Evolutionary conservation across 2,329 filamentous ascomycete species (phyloP).

Genomic region (Reticulascus tulasneorum): DNA sequence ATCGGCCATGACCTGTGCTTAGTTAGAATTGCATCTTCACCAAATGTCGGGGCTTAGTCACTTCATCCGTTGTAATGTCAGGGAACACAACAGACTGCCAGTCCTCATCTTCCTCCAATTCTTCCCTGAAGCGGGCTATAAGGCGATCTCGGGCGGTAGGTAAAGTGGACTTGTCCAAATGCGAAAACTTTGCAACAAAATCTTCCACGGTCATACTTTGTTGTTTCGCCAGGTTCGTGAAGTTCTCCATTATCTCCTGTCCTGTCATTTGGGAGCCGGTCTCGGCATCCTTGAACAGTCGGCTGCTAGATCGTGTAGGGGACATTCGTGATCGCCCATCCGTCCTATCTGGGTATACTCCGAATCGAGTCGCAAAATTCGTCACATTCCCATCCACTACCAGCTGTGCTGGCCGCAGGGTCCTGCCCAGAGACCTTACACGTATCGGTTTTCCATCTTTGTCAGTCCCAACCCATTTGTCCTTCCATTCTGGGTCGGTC

Average conservation of each 20-base stretch:
- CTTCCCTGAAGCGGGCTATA: neutral
- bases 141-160: neutral
- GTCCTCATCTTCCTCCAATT: constrained; percentile 22
- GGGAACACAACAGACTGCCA: constrained; percentile 25
- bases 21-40: neutral
- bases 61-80: constrained; percentile 27
- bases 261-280: too few species aligned
- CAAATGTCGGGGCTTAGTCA: neutral
- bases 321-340: constrained; percentile 27
- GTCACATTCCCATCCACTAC: constrained; percentile 21
- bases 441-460: neutral
- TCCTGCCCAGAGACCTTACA: neutral
- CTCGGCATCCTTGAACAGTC: constrained; percentile 6
- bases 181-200: constrained; percentile 17
- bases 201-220: constrained; percentile 19
- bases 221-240: too few species aligned
- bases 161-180: constrained; percentile 12
- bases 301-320: constrained; percentile 20
- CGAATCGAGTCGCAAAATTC: constrained; percentile 22
- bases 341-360: constrained; percentile 21
- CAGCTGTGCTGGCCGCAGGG: constrained; percentile 11
- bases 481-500: constrained; percentile 23
- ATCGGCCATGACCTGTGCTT: constrained; percentile 17
- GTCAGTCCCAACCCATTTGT: constrained; percentile 11
- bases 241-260: too few species aligned